phyloP scores from a whole-genome alignment of 768 basidiomycete species.

The Leccinellum rugosiceps region DNA sequence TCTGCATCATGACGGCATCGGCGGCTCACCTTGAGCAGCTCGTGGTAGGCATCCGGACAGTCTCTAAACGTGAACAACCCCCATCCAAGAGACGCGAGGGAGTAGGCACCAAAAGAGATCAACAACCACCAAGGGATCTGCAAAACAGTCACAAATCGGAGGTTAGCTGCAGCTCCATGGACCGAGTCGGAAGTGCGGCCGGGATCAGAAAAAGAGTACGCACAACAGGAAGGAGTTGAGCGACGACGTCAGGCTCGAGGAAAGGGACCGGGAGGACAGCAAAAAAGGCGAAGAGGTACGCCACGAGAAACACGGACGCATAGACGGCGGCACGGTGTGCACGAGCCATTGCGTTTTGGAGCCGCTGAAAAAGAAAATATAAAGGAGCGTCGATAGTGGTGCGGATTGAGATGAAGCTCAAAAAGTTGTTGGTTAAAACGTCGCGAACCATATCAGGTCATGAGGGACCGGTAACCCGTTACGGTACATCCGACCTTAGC shows the following conservation, averaged over 20 bases:
- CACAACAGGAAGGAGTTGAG: conserved; percentile 16
- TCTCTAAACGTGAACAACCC: conserved; percentile 72
- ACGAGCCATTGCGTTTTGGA: conserved; percentile 48
- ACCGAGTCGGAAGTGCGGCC: not conserved
- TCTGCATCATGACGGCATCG: not conserved
- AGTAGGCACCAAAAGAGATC: conserved; percentile 76
- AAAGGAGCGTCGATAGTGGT: not conserved
- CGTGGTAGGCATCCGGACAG: conserved; percentile 76
- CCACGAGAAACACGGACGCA: conserved; percentile 38
- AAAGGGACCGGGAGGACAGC: conserved; percentile 16
- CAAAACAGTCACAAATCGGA: not conserved
- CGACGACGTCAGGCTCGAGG: conserved; percentile 4
- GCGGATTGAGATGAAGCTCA: too few relatives aligned
- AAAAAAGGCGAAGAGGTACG: conserved; percentile 49
- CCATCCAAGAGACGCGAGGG: conserved; percentile 72
- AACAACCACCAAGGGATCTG: conserved; percentile 84
- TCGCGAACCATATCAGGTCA: too few relatives aligned
- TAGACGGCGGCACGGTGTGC: conserved; percentile 51
- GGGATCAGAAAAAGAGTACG: not conserved
- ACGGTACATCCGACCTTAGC: conserved; percentile 22
- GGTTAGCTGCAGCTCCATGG: not conserved
- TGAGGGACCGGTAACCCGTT: too few relatives aligned
- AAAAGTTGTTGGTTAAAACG: too few relatives aligned
- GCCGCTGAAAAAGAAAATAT: not conserved
- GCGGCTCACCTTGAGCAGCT: conserved; percentile 50